Evolutionary conservation across 768 basidiomycete genomes (phyloP), one percentile per base, ranked within the genome.

Genomic region (Hypsizygus marmoreus): DNA sequence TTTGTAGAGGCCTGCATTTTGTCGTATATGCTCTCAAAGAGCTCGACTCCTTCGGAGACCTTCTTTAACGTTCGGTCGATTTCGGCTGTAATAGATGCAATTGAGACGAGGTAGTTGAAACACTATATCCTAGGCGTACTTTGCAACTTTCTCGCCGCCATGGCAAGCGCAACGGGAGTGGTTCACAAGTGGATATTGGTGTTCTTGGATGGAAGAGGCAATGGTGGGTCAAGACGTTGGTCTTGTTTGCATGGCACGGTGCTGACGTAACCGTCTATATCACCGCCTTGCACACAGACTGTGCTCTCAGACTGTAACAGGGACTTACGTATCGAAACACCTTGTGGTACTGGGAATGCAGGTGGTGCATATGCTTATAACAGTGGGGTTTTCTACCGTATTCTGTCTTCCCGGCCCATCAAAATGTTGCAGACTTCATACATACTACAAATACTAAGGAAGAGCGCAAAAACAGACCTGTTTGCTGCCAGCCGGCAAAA

Each of bases 11-110:
- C 80, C 66, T 94, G 89, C 85, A 99, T 95, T 80, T 98, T 99
- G 65, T 97, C 94, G 66, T 95, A 97, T 66, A 97, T 95, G 71
- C 79, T 84, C 70, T 94, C 92, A 63, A 94, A 94, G 67, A 89
- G 79, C 74, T 93, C 91, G 58, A 98, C 94, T 56, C 97, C 97
- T 69, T 95, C 91, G 26, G 86, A 59, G 56, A 99, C 95, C 77
- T 93, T 94, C 79, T 99, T 99, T 61, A 98, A 76, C 38, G 95
- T 98, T 64, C 91, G 84, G 82, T 98, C 97, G 56, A 99, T 97
- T 74, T 99, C 97, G 67, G 92, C 95, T 99, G 70, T 9, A 30
- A 28, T 14, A 16, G 12, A 36, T 29, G 33, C 31, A 6, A n/a
- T 24, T 22, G 41, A 43, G 35, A 55, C 24, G 37, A 32, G 13